Evolutionary conservation across 164 flowering plant genomes (phyloP).

Genomic region (Buxus sempervirens): DNA sequence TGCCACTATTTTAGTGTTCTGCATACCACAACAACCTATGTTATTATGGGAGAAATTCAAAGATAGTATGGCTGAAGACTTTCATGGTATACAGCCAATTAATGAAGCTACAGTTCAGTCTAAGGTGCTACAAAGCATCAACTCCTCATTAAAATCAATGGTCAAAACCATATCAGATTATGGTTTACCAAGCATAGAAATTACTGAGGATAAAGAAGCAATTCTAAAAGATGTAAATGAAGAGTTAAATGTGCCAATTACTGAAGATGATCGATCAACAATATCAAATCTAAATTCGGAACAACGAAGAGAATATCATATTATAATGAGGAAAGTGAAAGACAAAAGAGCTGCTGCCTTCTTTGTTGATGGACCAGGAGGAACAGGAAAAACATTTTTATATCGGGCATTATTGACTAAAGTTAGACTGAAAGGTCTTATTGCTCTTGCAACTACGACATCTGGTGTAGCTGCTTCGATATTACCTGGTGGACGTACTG

Average conservation of each 20-base stretch:
- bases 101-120: too few relatives aligned
- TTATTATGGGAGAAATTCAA: constrained; percentile 1
- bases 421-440: constrained; percentile 2
- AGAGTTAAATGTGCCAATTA: background rate
- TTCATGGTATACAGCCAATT: too few relatives aligned
- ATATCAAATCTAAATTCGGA: background rate
- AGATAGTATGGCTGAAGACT: constrained; percentile 5
- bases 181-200: background rate
- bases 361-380: constrained; percentile 24
- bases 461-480: constrained; percentile 18
- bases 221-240: background rate
- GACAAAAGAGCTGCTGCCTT: background rate
- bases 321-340: background rate
- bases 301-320: background rate
- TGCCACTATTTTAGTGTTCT: background rate
- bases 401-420: constrained; percentile 17
- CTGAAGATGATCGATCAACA: background rate
- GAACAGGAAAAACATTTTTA: constrained; percentile 19
- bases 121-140: too few relatives aligned
- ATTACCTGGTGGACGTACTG: constrained; percentile 20
- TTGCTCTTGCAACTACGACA: constrained; percentile 14
- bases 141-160: background rate
- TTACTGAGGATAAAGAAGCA: background rate
- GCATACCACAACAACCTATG: background rate
- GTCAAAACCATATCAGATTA: background rate